Evolutionary conservation across 2,329 filamentous ascomycete genomes (phyloP).

Genomic region (Aspergillus sp.): DNA sequence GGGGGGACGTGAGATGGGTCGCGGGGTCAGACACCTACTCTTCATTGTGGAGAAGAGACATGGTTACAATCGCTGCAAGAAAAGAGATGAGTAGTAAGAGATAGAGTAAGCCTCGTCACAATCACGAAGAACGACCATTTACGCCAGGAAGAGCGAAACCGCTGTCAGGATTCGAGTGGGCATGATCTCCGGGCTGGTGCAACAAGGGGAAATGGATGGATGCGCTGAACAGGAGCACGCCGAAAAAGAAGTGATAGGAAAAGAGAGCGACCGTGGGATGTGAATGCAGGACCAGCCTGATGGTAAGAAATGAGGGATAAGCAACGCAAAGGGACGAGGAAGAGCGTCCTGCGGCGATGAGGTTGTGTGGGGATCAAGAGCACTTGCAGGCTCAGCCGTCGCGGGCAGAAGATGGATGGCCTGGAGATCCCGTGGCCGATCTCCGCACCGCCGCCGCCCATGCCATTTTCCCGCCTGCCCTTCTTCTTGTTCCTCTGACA

Average conservation of each 20-base stretch:
- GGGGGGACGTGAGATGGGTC: slow-evolving; percentile 1
- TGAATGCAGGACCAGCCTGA: slow-evolving; percentile 39
- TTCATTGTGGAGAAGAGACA: slow-evolving; percentile 56
- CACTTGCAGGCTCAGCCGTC: slow-evolving; percentile 4
- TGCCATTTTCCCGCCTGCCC: background rate
- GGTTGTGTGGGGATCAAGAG: slow-evolving; percentile 7
- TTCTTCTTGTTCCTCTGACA: too few relatives aligned
- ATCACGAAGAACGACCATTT: slow-evolving; percentile 5
- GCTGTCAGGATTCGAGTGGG: slow-evolving; percentile 9
- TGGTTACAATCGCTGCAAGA: slow-evolving; percentile 25
- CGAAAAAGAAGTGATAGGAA: slow-evolving; percentile 9
- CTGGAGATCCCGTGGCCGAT: slow-evolving; percentile 10
- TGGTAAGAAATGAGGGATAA: slow-evolving; percentile 8
- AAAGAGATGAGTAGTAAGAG: background rate
- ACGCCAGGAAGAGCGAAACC: slow-evolving; percentile 8
- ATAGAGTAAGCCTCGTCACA: slow-evolving; percentile 3
- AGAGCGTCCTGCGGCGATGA: background rate
- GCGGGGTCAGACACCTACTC: slow-evolving; percentile 42
- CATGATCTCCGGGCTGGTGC: slow-evolving; percentile 14
- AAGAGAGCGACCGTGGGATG: slow-evolving; percentile 16
- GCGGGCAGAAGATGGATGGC: background rate
- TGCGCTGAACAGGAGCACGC: slow-evolving; percentile 14
- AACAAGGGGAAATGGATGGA: slow-evolving; percentile 13
- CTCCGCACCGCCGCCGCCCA: slow-evolving; percentile 6
- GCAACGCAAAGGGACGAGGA: background rate